These are phyloP conservation scores for Rhizoclosmatium globosum DNA, from an alignment of 192 early-diverging fungal genomes.

Conservation along the genomic window DNA sequence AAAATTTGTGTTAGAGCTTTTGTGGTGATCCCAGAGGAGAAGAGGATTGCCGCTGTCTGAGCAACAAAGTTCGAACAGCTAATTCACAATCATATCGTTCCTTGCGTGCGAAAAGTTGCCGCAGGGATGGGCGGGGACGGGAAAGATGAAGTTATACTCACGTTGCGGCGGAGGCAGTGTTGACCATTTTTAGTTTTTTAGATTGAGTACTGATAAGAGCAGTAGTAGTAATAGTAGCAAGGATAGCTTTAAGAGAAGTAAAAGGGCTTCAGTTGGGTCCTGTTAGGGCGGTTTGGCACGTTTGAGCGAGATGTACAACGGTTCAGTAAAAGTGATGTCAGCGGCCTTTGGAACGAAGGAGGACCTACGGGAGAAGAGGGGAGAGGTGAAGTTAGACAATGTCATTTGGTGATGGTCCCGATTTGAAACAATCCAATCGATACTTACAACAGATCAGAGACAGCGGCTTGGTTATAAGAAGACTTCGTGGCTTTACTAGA, in stretches of 20 bases:
- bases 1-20: neutral
- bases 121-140: neutral
- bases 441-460: conserved; percentile 16
- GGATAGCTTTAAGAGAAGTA: neutral
- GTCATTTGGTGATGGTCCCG: no score
- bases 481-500: neutral
- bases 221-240: conserved; percentile 11
- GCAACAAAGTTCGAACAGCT: no score
- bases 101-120: no score
- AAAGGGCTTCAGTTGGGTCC: neutral
- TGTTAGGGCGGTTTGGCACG: conserved; percentile 38
- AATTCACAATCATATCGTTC: no score
- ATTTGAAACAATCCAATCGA: neutral
- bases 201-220: neutral
- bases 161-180: conserved; percentile 15
- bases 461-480: conserved; percentile 28
- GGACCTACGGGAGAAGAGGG: neutral
- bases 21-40: neutral
- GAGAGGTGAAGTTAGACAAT: no score
- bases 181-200: conserved; percentile 28
- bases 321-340: conserved; percentile 36
- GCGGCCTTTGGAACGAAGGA: conserved; percentile 18
- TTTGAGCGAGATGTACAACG: conserved; percentile 35
- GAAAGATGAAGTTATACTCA: neutral
- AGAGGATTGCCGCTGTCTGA: neutral